Evolutionary conservation across 106 monocot genomes (phyloP).

Genomic region (Phalaenopsis aphrodite): DNA sequence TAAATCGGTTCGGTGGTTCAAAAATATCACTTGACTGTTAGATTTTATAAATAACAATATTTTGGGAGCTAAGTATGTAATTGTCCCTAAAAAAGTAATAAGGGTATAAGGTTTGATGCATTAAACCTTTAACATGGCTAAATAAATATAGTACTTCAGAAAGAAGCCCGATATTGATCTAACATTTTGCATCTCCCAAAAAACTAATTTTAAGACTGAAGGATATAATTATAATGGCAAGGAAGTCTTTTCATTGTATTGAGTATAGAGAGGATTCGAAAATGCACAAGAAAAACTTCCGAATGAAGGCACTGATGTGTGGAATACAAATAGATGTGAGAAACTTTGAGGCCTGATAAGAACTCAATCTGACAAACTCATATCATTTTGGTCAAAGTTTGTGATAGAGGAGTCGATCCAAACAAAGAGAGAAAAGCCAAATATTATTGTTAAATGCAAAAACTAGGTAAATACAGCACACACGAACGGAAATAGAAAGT

Average conservation of each 20-base stretch:
- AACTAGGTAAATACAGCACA: too few relatives aligned
- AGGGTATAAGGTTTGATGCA: not conserved
- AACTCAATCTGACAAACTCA: not conserved
- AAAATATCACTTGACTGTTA: too few relatives aligned
- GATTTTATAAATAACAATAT: too few relatives aligned
- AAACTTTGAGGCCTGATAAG: not conserved
- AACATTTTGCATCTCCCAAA: not conserved
- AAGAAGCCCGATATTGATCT: not conserved
- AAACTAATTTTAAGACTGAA: not conserved
- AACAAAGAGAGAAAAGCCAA: too few relatives aligned
- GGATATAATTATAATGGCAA: not conserved
- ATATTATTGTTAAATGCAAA: too few relatives aligned
- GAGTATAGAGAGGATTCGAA: not conserved
- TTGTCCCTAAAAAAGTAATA: not conserved
- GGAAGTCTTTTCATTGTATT: not conserved
- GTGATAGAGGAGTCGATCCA: too few relatives aligned
- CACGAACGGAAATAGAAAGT: too few relatives aligned
- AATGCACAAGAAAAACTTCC: not conserved
- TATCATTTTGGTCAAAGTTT: not conserved
- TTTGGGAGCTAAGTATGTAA: too few relatives aligned
- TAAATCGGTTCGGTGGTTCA: too few relatives aligned
- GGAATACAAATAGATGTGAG: not conserved
- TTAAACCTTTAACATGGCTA: slow-evolving; percentile 1
- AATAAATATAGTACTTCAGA: not conserved
- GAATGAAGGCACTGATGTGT: not conserved